Conservation (phyloP, 192 early-diverging fungal species). For the Allomyces macrogynus region DNA sequence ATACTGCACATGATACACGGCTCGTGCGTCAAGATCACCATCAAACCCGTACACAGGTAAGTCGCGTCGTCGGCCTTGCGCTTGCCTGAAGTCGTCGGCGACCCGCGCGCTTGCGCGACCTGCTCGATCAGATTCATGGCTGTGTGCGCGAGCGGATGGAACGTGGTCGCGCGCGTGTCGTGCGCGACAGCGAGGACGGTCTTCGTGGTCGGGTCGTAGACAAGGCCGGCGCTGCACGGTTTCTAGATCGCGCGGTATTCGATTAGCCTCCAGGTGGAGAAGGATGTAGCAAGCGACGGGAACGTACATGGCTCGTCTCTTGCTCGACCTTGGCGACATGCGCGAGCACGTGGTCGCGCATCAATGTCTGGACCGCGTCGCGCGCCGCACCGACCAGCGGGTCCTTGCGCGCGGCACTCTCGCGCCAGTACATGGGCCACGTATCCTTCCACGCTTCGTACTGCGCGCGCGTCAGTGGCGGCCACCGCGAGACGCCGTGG, state of each 20-base stretch:
- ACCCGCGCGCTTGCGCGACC: not conserved
- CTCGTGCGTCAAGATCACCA: not conserved
- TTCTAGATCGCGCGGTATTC: not conserved
- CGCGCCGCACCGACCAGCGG: not conserved
- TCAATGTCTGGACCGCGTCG: not conserved
- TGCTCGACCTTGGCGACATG: no score
- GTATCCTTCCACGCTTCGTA: not conserved
- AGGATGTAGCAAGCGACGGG: no score
- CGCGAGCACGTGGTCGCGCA: not conserved
- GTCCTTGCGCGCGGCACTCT: not conserved
- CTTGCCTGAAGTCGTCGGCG: not conserved
- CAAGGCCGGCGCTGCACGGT: not conserved
- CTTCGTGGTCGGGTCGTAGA: not conserved
- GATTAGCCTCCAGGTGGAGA: no score
- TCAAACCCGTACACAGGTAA: not conserved
- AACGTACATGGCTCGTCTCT: no score
- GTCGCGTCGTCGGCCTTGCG: not conserved
- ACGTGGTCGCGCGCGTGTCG: not conserved
- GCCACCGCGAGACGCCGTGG: not conserved
- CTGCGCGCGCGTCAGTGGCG: not conserved
- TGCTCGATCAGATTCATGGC: not conserved
- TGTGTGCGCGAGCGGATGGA: not conserved
- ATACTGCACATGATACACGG: constrained; percentile 4
- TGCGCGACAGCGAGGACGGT: not conserved
- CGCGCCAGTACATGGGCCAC: constrained; percentile 1